These are phyloP conservation scores for Heliamphora exappendiculata DNA, from an alignment of 148 eudicot species.

Conservation along the genomic window DNA sequence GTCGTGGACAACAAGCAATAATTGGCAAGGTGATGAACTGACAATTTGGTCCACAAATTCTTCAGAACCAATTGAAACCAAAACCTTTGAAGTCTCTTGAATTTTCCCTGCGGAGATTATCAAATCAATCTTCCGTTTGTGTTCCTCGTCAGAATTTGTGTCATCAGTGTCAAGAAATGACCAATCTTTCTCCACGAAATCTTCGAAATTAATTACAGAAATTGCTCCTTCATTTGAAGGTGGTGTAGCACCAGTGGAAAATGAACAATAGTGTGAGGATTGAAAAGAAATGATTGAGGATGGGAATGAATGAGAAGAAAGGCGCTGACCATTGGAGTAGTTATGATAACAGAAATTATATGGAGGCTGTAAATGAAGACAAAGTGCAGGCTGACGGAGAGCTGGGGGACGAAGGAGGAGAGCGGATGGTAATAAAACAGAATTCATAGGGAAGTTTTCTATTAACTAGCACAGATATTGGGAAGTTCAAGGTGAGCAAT, in stretches of 20 bases:
- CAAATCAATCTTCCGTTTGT: constrained; percentile 34
- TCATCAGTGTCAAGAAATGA: constrained; percentile 66
- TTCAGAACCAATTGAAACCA: constrained; percentile 73
- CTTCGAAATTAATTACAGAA: constrained; percentile 56
- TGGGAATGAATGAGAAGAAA: constrained; percentile 13
- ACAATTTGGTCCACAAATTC: constrained; percentile 68
- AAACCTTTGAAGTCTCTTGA: constrained; percentile 49
- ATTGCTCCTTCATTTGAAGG: constrained; percentile 50
- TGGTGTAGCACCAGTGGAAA: constrained; percentile 20
- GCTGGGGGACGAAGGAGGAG: background rate
- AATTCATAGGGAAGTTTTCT: background rate
- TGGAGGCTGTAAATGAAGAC: background rate
- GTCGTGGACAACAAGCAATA: constrained; percentile 74
- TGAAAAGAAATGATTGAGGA: constrained; percentile 11
- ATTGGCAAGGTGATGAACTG: constrained; percentile 38
- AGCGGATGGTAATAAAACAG: background rate
- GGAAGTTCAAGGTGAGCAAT: background rate
- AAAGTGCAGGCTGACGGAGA: background rate
- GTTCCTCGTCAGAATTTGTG: constrained; percentile 36
- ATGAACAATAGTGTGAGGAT: constrained; percentile 3
- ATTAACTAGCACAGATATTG: background rate
- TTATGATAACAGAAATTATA: background rate
- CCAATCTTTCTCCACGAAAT: constrained; percentile 81
- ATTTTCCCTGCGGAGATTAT: constrained; percentile 62
- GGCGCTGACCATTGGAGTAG: background rate